Evolutionary conservation across 306 rosid genomes (phyloP).

Genomic region (Glycine soja): DNA sequence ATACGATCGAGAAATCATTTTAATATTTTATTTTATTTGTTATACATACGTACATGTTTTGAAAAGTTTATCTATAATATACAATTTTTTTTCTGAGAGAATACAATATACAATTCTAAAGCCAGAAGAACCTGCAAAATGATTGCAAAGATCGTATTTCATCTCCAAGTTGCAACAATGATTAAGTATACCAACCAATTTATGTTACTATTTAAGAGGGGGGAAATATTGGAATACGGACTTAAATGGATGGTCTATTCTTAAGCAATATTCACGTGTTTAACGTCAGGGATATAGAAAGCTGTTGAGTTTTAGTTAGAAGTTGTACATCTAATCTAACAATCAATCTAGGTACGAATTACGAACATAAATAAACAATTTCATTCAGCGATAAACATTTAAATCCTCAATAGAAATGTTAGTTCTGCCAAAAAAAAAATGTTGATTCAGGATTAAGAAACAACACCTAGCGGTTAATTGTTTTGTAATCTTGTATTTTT

Average conservation of each 20-base stretch:
- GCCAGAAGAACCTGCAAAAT: neutral
- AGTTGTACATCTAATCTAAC: neutral
- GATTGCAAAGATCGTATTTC: neutral
- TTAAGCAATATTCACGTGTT: neutral
- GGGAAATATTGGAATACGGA: neutral
- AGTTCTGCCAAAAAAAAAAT: too few species aligned
- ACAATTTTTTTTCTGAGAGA: too few species aligned
- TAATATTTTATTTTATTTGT: too few species aligned
- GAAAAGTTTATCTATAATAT: neutral
- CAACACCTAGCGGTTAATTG: too few species aligned
- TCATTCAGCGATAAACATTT: neutral
- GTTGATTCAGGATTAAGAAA: too few species aligned
- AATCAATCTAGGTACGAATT: neutral
- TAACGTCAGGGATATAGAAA: neutral
- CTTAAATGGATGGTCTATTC: neutral
- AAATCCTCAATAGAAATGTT: neutral
- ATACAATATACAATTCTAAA: too few species aligned
- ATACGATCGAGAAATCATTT: too few species aligned
- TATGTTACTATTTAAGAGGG: too few species aligned
- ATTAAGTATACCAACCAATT: neutral
- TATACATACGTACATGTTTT: too few species aligned
- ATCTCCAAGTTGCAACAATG: neutral
- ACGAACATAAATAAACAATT: neutral
- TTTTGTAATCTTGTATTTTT: too few species aligned
- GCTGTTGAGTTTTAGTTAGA: neutral